Percentiles rank a stretch among this genome's conserved stretches.
These are phyloP conservation scores for Metschnikowia chrysomelidarum DNA, from an alignment of 805 yeast genomes.

Conservation along the genomic window DNA sequence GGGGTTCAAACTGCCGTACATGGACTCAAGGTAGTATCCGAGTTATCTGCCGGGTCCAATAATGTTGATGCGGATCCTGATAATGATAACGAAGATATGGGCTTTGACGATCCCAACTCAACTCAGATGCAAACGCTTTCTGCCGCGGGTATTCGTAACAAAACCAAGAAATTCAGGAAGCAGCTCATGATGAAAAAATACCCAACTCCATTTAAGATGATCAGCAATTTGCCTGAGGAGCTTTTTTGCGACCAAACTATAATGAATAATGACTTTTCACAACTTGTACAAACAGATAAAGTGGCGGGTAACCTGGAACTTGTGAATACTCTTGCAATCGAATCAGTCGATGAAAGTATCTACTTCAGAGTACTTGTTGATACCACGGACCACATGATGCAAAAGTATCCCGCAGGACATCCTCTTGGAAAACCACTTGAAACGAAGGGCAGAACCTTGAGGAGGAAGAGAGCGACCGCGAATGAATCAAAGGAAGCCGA, in stretches of 20 bases:
- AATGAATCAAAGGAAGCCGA: background rate
- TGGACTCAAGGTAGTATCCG: slow-evolving; percentile 33
- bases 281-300: slow-evolving; percentile 26
- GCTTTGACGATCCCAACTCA: slow-evolving; percentile 23
- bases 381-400: slow-evolving; percentile 27
- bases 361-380: slow-evolving; percentile 37
- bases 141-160: slow-evolving; percentile 31
- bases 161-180: slow-evolving; percentile 30
- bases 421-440: background rate
- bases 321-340: slow-evolving; percentile 27
- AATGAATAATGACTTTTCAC: slow-evolving; percentile 30
- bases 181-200: slow-evolving; percentile 32
- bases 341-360: slow-evolving; percentile 35
- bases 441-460: background rate
- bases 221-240: slow-evolving; percentile 35
- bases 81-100: slow-evolving; percentile 51
- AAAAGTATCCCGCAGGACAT: too few relatives aligned
- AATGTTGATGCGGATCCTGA: slow-evolving; percentile 32
- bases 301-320: slow-evolving; percentile 22
- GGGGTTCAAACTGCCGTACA: slow-evolving; percentile 66
- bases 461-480: background rate
- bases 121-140: slow-evolving; percentile 22
- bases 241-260: slow-evolving; percentile 35
- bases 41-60: slow-evolving; percentile 14
- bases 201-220: slow-evolving; percentile 34